A percentile compares a stretch with the other conserved stretches of the same genome.
These are phyloP conservation scores for Kwoniella bestiolae DNA, from an alignment of 768 basidiomycete species.

Conservation along the genomic window DNA sequence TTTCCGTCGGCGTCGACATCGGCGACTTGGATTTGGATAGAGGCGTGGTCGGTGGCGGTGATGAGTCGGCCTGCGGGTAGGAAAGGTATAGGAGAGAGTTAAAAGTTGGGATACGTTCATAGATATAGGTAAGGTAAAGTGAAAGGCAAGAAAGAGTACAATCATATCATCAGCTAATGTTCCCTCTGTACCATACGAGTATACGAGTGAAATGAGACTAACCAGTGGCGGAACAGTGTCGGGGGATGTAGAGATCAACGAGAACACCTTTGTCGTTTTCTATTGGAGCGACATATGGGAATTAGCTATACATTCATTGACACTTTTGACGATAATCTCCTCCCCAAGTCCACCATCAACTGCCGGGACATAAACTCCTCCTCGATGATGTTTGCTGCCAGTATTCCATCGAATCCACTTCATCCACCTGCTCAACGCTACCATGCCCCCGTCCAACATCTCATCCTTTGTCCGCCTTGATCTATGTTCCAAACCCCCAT, in stretches of 20 bases:
- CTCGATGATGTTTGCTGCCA: too few species aligned
- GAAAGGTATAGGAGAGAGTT: too few species aligned
- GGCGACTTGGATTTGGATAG: conserved; percentile 91
- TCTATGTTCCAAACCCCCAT: too few species aligned
- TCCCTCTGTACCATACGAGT: not conserved
- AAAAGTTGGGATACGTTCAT: too few species aligned
- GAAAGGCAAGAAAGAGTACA: too few species aligned
- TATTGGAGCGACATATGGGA: not conserved
- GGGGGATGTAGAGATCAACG: conserved; percentile 99
- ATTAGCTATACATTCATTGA: conserved; percentile 19
- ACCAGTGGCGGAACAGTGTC: conserved; percentile 99
- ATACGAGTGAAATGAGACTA: conserved; percentile 57
- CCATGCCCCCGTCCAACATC: too few species aligned
- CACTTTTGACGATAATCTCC: not conserved
- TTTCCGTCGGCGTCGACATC: conserved; percentile 85
- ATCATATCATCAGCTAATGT: conserved; percentile 4
- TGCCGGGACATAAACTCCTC: too few species aligned
- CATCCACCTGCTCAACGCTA: too few species aligned
- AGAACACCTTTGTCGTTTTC: conserved; percentile 77
- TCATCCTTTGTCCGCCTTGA: too few species aligned
- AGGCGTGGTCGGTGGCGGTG: conserved; percentile 98
- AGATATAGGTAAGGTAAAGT: too few species aligned
- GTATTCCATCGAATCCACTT: too few species aligned
- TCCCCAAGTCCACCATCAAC: not conserved
- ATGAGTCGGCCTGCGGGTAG: conserved; percentile 98